Evolutionary conservation across 495 filamentous ascomycete species (phyloP).

Genomic region (Talaromyces adpressus): DNA sequence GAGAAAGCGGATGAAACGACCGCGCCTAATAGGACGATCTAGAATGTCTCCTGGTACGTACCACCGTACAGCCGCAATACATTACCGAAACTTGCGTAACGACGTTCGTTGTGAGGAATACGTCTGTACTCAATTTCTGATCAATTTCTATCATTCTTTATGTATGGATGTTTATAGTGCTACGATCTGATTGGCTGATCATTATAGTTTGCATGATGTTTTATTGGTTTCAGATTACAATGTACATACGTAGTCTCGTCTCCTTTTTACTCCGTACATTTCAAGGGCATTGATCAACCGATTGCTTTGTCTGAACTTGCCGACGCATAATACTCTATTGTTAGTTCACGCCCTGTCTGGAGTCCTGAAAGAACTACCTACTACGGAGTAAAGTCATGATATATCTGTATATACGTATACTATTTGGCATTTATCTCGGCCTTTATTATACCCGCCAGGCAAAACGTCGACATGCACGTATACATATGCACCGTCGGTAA

Average conservation of each 20-base stretch:
- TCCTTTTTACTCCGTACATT: neutral
- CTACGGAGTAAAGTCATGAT: neutral
- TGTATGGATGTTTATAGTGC: neutral
- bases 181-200: neutral
- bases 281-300: slow-evolving; percentile 2
- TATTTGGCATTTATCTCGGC: neutral
- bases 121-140: neutral
- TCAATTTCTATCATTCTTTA: neutral
- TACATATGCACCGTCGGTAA: slow-evolving; percentile 1
- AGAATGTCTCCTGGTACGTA: neutral
- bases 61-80: neutral
- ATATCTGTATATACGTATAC: neutral
- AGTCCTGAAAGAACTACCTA: neutral
- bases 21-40: slow-evolving; percentile 8
- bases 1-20: slow-evolving; percentile 4
- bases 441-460: neutral
- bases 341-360: neutral
- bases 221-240: neutral
- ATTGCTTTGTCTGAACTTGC: neutral
- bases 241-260: neutral
- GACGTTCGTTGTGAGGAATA: neutral
- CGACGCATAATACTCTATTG: neutral
- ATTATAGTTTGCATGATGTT: neutral
- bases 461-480: neutral
- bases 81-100: neutral